Conservation (phyloP, 192 early-diverging fungal genomes). For the Coemansia erecta region DNA sequence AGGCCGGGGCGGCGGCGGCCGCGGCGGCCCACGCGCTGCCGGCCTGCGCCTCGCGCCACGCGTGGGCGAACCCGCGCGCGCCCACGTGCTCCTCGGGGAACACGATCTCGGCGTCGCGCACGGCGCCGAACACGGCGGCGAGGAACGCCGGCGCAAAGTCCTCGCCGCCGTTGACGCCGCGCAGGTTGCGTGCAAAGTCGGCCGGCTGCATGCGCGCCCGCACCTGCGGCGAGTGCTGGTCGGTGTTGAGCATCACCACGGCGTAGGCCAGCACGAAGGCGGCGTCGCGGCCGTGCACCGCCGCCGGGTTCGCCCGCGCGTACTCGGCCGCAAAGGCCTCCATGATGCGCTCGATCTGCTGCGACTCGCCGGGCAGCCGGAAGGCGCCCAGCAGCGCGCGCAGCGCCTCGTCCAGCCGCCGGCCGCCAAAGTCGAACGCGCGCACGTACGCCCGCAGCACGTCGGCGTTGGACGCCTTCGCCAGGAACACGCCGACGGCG, state of each 20-base stretch:
- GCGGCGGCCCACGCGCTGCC: conserved; percentile 7
- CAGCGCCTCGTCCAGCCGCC: conserved; percentile 90
- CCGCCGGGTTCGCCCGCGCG: conserved; percentile 59
- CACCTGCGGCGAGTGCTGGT: conserved; percentile 95
- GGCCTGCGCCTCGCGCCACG: conserved; percentile 68
- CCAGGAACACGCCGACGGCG: conserved; percentile 82
- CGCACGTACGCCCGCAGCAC: conserved; percentile 81
- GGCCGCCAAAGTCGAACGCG: conserved; percentile 84
- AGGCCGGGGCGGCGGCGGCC: conserved; percentile 59
- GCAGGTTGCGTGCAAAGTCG: conserved; percentile 85
- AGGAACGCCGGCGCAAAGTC: conserved; percentile 85
- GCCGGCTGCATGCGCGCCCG: conserved; percentile 84
- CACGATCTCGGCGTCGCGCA: conserved; percentile 87
- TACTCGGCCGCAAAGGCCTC: conserved; percentile 86
- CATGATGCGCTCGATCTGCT: conserved; percentile 95
- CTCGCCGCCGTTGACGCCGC: conserved; percentile 81
- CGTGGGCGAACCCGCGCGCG: conserved; percentile 89
- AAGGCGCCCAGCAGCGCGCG: conserved; percentile 91
- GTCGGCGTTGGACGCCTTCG: conserved; percentile 81
- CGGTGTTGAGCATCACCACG: conserved; percentile 97
- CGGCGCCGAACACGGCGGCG: conserved; percentile 82
- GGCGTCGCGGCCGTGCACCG: conserved; percentile 74
- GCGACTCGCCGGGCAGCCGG: conserved; percentile 95
- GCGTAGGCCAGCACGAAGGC: conserved; percentile 89
- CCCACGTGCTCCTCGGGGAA: conserved; percentile 97